Percentiles rank a stretch among this genome's conserved stretches.
These are phyloP conservation scores for Lolium multiflorum DNA, from an alignment of 176 grass and related monocot genomes.

Conservation along the genomic window DNA sequence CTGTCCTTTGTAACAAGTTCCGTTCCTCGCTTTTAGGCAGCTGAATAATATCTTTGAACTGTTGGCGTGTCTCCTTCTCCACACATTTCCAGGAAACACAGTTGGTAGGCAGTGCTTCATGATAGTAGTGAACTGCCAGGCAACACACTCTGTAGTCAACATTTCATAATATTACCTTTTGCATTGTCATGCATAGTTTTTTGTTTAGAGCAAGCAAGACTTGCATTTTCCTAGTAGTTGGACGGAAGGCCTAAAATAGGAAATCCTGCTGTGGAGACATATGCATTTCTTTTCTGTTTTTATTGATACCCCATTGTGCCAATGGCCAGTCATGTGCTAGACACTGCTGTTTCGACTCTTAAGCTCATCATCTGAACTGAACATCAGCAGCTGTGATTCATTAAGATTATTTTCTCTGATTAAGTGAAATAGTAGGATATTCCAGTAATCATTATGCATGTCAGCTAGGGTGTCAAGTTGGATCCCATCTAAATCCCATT, in stretches of 20 bases:
- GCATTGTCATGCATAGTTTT: neutral
- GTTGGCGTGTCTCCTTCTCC: constrained; percentile 3
- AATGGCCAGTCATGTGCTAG: neutral
- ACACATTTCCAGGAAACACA: neutral
- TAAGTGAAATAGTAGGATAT: neutral
- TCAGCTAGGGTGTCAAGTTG: neutral
- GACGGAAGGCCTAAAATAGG: neutral
- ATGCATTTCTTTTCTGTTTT: neutral
- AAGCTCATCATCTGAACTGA: neutral
- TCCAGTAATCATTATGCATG: neutral
- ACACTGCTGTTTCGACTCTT: neutral
- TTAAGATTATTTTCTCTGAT: neutral
- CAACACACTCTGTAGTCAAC: constrained; percentile 8
- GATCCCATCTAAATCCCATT: no score
- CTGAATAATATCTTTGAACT: constrained; percentile 47
- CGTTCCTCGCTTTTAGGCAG: constrained; percentile 34
- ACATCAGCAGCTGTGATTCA: neutral
- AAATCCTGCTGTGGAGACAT: neutral
- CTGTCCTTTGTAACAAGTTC: constrained; percentile 31
- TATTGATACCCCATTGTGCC: neutral
- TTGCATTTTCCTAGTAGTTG: neutral
- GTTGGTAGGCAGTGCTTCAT: neutral
- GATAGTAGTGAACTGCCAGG: neutral
- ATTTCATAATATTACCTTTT: constrained; percentile 26
- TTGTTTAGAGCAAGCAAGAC: neutral